Conservation (phyloP, 345 rosid species). For the Gossypium turneri region DNA sequence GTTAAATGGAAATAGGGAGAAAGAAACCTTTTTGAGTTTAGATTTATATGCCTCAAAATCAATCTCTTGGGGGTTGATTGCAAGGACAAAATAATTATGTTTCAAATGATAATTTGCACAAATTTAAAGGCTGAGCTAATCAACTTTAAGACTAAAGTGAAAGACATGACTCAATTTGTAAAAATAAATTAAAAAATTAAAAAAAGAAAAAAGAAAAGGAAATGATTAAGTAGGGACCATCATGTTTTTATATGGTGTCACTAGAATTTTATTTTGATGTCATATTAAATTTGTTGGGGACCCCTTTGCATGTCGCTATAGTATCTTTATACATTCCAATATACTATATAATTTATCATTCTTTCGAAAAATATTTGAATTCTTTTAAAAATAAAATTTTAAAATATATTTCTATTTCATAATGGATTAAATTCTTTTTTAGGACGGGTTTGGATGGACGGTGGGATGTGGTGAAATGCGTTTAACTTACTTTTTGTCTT, state of each 20-base stretch:
- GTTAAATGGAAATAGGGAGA: neutral
- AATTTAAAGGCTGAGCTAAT: slow-evolving; percentile 18
- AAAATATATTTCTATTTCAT: no score
- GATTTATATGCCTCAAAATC: neutral
- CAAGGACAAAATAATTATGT: slow-evolving; percentile 15
- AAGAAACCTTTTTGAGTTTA: neutral
- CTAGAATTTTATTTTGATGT: neutral
- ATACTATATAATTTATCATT: no score
- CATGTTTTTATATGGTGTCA: neutral
- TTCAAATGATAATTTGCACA: slow-evolving; percentile 9
- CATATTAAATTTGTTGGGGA: neutral
- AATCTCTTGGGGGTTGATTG: neutral
- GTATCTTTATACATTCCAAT: no score
- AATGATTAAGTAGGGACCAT: neutral
- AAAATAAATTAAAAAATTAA: neutral
- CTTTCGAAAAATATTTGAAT: no score
- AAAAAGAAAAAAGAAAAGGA: neutral
- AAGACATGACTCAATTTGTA: slow-evolving; percentile 1
- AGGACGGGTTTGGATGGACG: accelerated
- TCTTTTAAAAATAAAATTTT: no score
- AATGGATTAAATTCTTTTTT: no score
- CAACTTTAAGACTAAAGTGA: slow-evolving; percentile 11
- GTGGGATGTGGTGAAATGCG: accelerated
- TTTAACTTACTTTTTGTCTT: no score
- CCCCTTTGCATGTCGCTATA: neutral